phyloP scores from a whole-genome alignment of 129 eudicot genomes.

The Rutidosis leptorrhynchoides region DNA sequence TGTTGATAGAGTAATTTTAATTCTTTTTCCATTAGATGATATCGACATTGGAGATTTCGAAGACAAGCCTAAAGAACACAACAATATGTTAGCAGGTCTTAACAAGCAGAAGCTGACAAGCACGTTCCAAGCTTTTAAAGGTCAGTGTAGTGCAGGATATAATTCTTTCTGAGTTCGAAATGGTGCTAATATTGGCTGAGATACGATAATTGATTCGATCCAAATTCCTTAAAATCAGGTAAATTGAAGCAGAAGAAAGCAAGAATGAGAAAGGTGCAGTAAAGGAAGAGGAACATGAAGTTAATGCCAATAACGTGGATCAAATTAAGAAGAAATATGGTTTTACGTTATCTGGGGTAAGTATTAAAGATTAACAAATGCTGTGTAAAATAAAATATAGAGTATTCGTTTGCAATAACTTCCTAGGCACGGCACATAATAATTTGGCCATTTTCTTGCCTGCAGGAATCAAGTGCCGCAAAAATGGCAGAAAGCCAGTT shows the following conservation, averaged over 20 bases:
- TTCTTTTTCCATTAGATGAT: constrained; percentile 49
- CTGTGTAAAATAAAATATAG: too few species aligned
- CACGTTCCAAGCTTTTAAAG: constrained; percentile 70
- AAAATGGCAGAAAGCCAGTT: constrained; percentile 55
- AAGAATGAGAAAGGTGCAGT: constrained; percentile 56
- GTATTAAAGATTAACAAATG: too few species aligned
- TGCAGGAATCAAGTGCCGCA: constrained; percentile 65
- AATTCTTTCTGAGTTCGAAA: too few species aligned
- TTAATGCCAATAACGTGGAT: constrained; percentile 63
- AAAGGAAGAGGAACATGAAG: constrained; percentile 55
- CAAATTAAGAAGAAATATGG: constrained; percentile 95
- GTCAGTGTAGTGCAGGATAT: too few species aligned
- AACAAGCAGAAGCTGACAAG: constrained; percentile 67
- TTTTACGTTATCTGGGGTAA: constrained; percentile 50
- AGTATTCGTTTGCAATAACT: too few species aligned
- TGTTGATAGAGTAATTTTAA: background rate
- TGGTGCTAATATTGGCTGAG: too few species aligned
- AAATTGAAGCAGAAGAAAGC: constrained; percentile 58
- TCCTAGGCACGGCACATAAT: too few species aligned
- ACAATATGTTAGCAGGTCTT: constrained; percentile 43
- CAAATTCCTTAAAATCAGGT: constrained; percentile 36
- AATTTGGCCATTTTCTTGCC: too few species aligned
- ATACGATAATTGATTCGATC: too few species aligned
- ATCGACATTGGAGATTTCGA: constrained; percentile 62
- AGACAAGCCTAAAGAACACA: constrained; percentile 68